Evolutionary conservation across 164 flowering plant genomes (phyloP).

Genomic region (Stephania yunnanensis): DNA sequence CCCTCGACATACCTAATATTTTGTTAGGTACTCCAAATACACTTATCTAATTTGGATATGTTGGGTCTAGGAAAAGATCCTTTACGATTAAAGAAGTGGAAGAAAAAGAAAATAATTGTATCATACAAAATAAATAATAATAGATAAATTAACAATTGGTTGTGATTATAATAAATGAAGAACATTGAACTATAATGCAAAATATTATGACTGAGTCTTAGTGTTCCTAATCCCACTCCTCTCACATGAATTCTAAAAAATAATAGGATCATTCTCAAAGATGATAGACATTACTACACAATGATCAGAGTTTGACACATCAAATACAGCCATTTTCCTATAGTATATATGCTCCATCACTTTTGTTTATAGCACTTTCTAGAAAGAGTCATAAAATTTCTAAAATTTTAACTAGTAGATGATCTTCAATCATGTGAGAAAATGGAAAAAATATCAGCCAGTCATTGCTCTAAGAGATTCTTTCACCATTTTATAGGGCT

Average conservation of each 20-base stretch:
- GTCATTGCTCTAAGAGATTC: not conserved
- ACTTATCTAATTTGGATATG: not conserved
- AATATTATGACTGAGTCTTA: too few relatives aligned
- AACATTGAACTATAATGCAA: not conserved
- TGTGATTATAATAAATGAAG: not conserved
- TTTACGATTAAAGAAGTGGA: not conserved
- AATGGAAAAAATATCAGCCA: not conserved
- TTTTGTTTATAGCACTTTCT: not conserved
- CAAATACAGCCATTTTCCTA: not conserved
- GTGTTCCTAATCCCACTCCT: not conserved
- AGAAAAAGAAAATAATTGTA: not conserved
- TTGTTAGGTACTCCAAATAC: not conserved
- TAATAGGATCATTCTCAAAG: not conserved
- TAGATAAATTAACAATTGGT: not conserved
- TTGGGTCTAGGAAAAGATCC: not conserved
- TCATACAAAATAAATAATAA: too few relatives aligned
- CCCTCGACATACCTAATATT: not conserved
- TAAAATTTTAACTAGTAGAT: not conserved
- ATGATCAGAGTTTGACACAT: not conserved
- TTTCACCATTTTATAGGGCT: not conserved
- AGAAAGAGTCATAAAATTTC: not conserved
- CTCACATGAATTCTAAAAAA: not conserved
- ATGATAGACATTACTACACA: not conserved
- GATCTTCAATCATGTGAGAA: constrained; percentile 1
- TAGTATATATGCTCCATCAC: not conserved